Evolutionary conservation across 371 early-diverging fungal species (phyloP).

Genomic region (Blastocladiella emersonii): DNA sequence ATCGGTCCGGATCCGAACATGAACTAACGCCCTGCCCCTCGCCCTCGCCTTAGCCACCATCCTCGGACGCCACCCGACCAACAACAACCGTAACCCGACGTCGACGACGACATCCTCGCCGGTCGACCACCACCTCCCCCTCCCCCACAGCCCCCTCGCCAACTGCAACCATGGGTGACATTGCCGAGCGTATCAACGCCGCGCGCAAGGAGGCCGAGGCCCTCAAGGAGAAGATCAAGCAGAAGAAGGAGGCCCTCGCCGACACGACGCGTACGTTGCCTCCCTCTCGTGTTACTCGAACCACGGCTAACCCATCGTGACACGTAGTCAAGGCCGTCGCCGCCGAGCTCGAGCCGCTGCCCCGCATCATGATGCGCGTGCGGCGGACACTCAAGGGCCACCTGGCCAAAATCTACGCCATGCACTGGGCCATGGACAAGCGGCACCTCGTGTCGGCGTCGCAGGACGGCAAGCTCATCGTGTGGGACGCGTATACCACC

Average conservation of each 20-base stretch:
- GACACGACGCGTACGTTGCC: slow-evolving; percentile 77
- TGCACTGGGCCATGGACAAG: slow-evolving; percentile 95
- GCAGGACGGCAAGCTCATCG: slow-evolving; percentile 96
- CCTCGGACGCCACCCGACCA: too few relatives aligned
- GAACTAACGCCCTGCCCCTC: too few relatives aligned
- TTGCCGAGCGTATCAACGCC: slow-evolving; percentile 74
- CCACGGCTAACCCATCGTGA: background rate
- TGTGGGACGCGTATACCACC: slow-evolving; percentile 95
- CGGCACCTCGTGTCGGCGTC: slow-evolving; percentile 92
- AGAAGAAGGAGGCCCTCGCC: slow-evolving; percentile 77
- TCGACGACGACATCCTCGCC: background rate
- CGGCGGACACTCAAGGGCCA: slow-evolving; percentile 94
- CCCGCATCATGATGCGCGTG: slow-evolving; percentile 82
- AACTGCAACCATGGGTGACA: slow-evolving; percentile 45
- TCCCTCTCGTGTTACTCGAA: background rate
- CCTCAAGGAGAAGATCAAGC: slow-evolving; percentile 88
- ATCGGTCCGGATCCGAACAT: too few relatives aligned
- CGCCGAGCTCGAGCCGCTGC: slow-evolving; percentile 57
- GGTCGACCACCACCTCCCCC: background rate
- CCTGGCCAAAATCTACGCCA: slow-evolving; percentile 95
- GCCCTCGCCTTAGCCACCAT: too few relatives aligned
- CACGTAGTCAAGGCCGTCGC: slow-evolving; percentile 42
- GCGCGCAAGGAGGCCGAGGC: slow-evolving; percentile 89
- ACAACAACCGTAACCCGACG: too few relatives aligned
- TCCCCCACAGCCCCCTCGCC: background rate